phyloP scores from a whole-genome alignment of 805 yeast species.

The Yamadazyma philogaea region DNA sequence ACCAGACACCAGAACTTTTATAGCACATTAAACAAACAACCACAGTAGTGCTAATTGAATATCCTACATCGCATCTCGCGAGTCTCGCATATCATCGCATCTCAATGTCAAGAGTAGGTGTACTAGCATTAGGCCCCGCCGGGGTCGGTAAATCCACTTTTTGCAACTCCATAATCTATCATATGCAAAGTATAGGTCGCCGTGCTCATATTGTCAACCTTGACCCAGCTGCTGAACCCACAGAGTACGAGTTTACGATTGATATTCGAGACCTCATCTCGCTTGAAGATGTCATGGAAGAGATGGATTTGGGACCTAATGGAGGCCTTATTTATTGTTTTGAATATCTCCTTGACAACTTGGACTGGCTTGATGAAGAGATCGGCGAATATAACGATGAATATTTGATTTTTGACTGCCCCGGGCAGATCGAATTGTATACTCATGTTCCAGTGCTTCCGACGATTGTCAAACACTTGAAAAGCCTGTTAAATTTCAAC shows the following conservation, averaged over 20 bases:
- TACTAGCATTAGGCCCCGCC: constrained; percentile 92
- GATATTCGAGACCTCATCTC: constrained; percentile 91
- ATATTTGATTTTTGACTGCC: constrained; percentile 90
- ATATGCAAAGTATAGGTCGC: constrained; percentile 88
- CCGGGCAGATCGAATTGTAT: constrained; percentile 93
- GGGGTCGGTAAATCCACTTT: constrained; percentile 95
- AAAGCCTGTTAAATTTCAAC: constrained; percentile 73
- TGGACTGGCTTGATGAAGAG: constrained; percentile 97
- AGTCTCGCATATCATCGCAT: constrained; percentile 43
- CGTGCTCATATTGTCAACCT: constrained; percentile 91
- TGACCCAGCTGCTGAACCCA: constrained; percentile 97
- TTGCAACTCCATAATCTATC: constrained; percentile 80
- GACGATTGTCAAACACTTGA: constrained; percentile 79
- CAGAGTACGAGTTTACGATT: constrained; percentile 84
- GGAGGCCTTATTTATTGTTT: constrained; percentile 94
- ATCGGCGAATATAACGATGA: constrained; percentile 96
- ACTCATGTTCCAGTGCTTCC: constrained; percentile 95
- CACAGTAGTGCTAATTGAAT: too few species aligned
- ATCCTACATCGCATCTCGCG: background rate
- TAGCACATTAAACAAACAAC: too few species aligned
- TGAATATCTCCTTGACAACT: constrained; percentile 80
- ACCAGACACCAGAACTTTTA: too few species aligned
- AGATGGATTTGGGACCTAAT: constrained; percentile 87
- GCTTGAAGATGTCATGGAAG: constrained; percentile 93
- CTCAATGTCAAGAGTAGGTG: constrained; percentile 92